These are phyloP conservation scores for Cyclostephanos invisitatus DNA, from an alignment of 108 stramenopile genomes.

Conservation along the genomic window DNA sequence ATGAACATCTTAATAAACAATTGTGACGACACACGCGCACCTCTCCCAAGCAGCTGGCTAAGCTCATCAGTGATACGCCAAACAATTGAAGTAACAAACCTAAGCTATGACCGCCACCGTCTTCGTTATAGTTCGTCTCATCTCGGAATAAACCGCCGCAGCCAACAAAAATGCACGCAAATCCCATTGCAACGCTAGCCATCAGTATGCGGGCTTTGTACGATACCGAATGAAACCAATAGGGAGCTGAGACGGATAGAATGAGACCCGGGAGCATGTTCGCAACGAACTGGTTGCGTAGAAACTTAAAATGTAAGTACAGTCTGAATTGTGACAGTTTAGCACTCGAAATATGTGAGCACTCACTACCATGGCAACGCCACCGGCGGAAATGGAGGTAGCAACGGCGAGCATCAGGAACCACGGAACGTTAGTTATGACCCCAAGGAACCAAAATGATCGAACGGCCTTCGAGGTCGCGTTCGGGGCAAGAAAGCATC, in stretches of 20 bases:
- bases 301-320: background rate
- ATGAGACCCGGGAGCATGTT: constrained; percentile 66
- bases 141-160: constrained; percentile 42
- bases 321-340: background rate
- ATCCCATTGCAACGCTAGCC: constrained; percentile 56
- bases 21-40: constrained; percentile 3
- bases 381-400: constrained; percentile 74
- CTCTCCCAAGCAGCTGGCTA: constrained; percentile 85
- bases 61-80: constrained; percentile 75
- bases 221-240: constrained; percentile 81
- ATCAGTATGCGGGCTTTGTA: constrained; percentile 59
- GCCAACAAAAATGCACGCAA: constrained; percentile 48
- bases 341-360: background rate
- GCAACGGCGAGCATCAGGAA: constrained; percentile 88
- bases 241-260: constrained; percentile 68
- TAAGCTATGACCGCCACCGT: background rate
- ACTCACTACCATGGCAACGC: constrained; percentile 68
- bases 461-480: constrained; percentile 18
- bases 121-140: constrained; percentile 7
- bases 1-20: background rate
- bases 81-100: constrained; percentile 51
- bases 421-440: constrained; percentile 79
- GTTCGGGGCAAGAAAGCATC: background rate
- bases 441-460: constrained; percentile 75
- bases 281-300: constrained; percentile 54